phyloP scores from a whole-genome alignment of 2,329 filamentous ascomycete species.

The Talaromyces sp. region DNA sequence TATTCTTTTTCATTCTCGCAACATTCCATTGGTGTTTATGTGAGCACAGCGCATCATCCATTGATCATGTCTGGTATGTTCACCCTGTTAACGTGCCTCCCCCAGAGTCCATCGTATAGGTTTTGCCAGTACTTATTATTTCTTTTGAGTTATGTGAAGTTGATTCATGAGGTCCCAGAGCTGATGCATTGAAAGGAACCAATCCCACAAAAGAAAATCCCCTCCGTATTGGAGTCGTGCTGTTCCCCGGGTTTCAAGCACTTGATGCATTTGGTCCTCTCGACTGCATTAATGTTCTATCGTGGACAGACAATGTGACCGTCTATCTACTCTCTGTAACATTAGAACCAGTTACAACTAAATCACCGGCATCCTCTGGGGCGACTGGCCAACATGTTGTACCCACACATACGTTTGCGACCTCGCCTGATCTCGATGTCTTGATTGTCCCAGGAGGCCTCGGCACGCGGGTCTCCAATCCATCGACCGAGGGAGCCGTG shows the following conservation, averaged over 20 bases:
- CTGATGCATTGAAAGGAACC: too few relatives aligned
- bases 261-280: slow-evolving; percentile 51
- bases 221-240: slow-evolving; percentile 22
- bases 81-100: too few relatives aligned
- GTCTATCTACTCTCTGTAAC: slow-evolving; percentile 36
- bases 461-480: slow-evolving; percentile 45
- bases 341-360: slow-evolving; percentile 37
- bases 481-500: slow-evolving; percentile 40
- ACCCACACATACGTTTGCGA: slow-evolving; percentile 59
- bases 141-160: too few relatives aligned
- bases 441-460: slow-evolving; percentile 67
- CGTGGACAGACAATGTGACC: slow-evolving; percentile 20
- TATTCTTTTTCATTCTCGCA: too few relatives aligned
- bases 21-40: too few relatives aligned
- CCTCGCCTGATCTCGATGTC: slow-evolving; percentile 60
- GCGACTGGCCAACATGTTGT: slow-evolving; percentile 40
- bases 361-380: slow-evolving; percentile 27
- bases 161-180: too few relatives aligned
- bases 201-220: too few relatives aligned
- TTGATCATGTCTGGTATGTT: too few relatives aligned
- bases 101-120: too few relatives aligned
- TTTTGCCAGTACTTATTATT: too few relatives aligned
- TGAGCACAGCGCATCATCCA: too few relatives aligned
- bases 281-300: slow-evolving; percentile 45
- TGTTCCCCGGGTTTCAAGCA: slow-evolving; percentile 48